Base-by-base conservation (phyloP, 2,329 filamentous ascomycete genomes). In the Claviceps arundinis region DNA sequence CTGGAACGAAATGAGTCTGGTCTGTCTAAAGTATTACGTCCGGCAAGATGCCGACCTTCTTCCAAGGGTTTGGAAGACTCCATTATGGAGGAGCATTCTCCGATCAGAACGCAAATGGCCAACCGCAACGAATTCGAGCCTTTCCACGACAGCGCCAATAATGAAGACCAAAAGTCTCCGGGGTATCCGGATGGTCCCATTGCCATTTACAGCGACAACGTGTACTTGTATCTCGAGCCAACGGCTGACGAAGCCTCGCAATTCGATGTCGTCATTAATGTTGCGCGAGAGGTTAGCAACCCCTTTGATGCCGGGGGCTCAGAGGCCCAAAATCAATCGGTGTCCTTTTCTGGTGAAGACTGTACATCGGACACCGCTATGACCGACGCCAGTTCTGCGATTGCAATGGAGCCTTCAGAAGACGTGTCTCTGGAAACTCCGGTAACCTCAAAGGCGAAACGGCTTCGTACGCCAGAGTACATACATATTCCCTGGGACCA, bases 401-500 rank as follows among this genome's bases (percentile, higher is more conserved):
- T 81, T 1, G 79, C 80, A 0, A 80, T 81, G 56, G 81, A 84
- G 56, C 63, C 66, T 17, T 56, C 52, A 3, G 69, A 72, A 5
- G 68, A 67, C 11, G 61, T 57, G 19, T 55, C 65, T 2, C 60
- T 59, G 13, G 70, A 72, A 41, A 77, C 76, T 1, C 78, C 80
- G 5, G 80, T 78, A 1, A 68, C 65, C 0, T 78, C 80, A 3
- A 81, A 77, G 62, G 74, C 78, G 13, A 68, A 66, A 42, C 55
- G 65, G 5, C 64, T 69, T 45, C 76, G 72, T 49, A 69, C 78
- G 46, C 87, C 87, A 1, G 87, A 94, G 64, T 94, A 94, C 60
- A 87, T 93, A 16, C 87, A 94, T 63, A 84, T 93, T 60, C 84
- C 81, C 1, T 93, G 87, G 87, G 87, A 93, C 55, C 87, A 93